Conservation (phyloP, 371 early-diverging fungal genomes). For the Rhizomucor miehei region DNA sequence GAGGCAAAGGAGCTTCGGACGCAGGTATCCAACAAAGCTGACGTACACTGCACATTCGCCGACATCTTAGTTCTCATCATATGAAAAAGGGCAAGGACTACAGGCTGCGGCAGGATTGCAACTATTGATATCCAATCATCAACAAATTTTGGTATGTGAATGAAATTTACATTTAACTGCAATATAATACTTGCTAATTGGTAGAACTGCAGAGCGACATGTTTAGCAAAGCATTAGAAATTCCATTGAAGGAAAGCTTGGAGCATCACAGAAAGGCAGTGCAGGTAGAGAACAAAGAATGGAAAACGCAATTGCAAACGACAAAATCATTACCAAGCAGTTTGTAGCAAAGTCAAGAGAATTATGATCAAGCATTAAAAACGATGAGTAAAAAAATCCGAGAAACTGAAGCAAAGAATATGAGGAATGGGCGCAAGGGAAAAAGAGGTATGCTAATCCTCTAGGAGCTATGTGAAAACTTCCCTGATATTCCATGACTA, state of each 20-base stretch:
- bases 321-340: background rate
- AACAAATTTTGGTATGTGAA: constrained; percentile 47
- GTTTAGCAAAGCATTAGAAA: constrained; percentile 45
- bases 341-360: constrained; percentile 39
- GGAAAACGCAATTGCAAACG: background rate
- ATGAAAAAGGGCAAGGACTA: constrained; percentile 37
- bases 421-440: constrained; percentile 44
- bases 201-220: constrained; percentile 34
- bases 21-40: constrained; percentile 15
- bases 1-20: constrained; percentile 41
- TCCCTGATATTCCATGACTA: constrained; percentile 1
- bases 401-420: constrained; percentile 47
- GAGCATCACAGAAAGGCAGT: constrained; percentile 45
- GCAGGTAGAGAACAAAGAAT: constrained; percentile 17
- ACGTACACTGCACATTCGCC: background rate
- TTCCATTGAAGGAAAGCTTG: constrained; percentile 43
- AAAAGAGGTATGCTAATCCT: constrained; percentile 30
- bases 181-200: background rate
- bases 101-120: constrained; percentile 59
- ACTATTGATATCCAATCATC: constrained; percentile 54
- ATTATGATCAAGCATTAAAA: constrained; percentile 43
- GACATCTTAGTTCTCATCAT: too few relatives aligned
- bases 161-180: background rate
- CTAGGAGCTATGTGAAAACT: too few relatives aligned
- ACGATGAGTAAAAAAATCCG: constrained; percentile 51